These are phyloP conservation scores for Tetrahymena thermophila DNA, from an alignment of 73 alveolate genomes.

Conservation along the genomic window DNA sequence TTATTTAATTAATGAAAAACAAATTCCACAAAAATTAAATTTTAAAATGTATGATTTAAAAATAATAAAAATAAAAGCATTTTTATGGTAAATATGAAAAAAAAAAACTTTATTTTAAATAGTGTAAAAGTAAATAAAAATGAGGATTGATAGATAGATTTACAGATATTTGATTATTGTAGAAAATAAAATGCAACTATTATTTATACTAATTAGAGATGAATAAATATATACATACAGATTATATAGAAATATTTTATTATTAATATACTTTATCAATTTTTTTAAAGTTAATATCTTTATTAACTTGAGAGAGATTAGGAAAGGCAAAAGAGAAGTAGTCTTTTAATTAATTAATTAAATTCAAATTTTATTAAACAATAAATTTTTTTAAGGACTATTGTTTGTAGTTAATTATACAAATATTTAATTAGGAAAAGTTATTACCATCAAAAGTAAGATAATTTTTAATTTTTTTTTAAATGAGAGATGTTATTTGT, in stretches of 20 bases:
- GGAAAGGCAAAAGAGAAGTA: background rate
- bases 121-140: no score
- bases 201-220: background rate
- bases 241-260: background rate
- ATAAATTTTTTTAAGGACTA: background rate
- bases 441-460: background rate
- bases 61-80: no score
- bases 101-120: no score
- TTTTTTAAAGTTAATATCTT: background rate
- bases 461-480: background rate
- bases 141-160: no score
- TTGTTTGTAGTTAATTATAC: background rate
- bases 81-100: no score
- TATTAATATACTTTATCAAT: no score
- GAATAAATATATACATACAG: background rate
- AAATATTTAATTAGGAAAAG: background rate
- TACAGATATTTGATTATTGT: no score
- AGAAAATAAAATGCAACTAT: background rate
- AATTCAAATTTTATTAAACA: background rate
- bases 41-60: no score
- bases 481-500: background rate
- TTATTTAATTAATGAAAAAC: no score
- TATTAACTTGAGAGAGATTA: background rate
- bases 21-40: no score
- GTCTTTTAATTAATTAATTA: no score